These are phyloP conservation scores for Epichloe uncinata DNA, from an alignment of 2,329 filamentous ascomycete genomes.

Conservation along the genomic window DNA sequence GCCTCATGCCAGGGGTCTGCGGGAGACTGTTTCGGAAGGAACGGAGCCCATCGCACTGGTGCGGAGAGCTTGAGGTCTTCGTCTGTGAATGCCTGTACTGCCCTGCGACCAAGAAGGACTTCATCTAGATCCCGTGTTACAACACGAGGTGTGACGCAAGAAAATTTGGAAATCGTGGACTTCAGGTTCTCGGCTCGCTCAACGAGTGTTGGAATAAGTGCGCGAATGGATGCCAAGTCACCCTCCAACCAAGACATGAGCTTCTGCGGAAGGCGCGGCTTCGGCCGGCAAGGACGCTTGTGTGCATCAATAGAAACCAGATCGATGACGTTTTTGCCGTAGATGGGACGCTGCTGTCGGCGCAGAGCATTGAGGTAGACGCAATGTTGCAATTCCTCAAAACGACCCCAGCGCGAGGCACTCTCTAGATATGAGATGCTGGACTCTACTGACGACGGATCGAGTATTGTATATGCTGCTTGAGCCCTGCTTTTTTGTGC, in stretches of 20 bases:
- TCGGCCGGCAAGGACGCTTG: slow-evolving; percentile 43
- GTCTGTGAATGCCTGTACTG: slow-evolving; percentile 43
- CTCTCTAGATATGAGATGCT: slow-evolving; percentile 63
- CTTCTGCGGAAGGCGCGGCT: slow-evolving; percentile 46
- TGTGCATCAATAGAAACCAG: slow-evolving; percentile 53
- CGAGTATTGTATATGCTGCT: slow-evolving; percentile 38
- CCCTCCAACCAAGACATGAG: slow-evolving; percentile 65
- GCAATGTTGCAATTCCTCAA: slow-evolving; percentile 68
- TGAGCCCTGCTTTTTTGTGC: slow-evolving; percentile 51
- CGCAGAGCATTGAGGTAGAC: slow-evolving; percentile 71
- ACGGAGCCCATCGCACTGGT: slow-evolving; percentile 41
- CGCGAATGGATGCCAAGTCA: slow-evolving; percentile 47
- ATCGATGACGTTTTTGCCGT: slow-evolving; percentile 67
- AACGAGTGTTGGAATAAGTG: slow-evolving; percentile 61
- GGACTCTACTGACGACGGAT: slow-evolving; percentile 54
- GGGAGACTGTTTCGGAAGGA: slow-evolving; percentile 40
- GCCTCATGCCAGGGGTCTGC: slow-evolving; percentile 86
- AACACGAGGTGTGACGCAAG: slow-evolving; percentile 81
- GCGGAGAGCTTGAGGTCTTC: slow-evolving; percentile 43
- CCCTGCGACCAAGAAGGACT: slow-evolving; percentile 49
- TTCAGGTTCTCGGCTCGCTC: slow-evolving; percentile 62
- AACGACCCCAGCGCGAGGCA: slow-evolving; percentile 51
- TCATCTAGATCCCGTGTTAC: slow-evolving; percentile 65
- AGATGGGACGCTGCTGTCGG: slow-evolving; percentile 68
- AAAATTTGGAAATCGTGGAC: slow-evolving; percentile 71